Percentiles rank a stretch among this genome's conserved stretches.
Conservation (phyloP, 2,329 filamentous ascomycete species). For the Paecilomyces formosus region DNA sequence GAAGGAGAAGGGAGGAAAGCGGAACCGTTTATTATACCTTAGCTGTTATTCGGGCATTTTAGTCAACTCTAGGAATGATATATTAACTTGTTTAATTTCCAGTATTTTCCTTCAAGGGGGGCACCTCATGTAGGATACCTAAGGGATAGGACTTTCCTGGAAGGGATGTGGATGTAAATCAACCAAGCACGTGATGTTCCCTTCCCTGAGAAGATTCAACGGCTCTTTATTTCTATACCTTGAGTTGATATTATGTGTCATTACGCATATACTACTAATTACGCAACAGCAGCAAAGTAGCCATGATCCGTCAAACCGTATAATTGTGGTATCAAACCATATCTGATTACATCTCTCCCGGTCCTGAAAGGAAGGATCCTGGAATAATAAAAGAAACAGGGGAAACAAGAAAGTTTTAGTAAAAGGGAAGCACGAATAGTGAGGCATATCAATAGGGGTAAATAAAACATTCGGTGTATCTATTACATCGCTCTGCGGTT, state of each 20-base stretch:
- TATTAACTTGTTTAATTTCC: no score
- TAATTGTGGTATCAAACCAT: slow-evolving; percentile 4
- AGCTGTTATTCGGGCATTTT: background rate
- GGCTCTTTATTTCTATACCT: background rate
- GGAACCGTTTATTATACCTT: background rate
- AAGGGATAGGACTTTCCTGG: no score
- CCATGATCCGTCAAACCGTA: background rate
- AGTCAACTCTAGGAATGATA: no score
- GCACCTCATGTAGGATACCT: no score
- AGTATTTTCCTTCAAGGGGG: no score
- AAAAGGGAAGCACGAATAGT: background rate
- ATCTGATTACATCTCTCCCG: slow-evolving; percentile 1
- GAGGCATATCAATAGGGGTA: background rate
- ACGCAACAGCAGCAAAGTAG: background rate
- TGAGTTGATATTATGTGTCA: background rate
- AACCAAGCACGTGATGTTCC: no score
- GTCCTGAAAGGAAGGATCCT: background rate
- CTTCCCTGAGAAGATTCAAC: background rate
- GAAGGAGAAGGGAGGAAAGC: background rate
- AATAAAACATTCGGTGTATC: background rate
- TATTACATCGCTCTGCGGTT: background rate
- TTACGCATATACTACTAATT: background rate
- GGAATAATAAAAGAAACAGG: background rate
- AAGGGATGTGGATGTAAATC: no score
- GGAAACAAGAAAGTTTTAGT: background rate